Evolutionary conservation across 2,329 filamentous ascomycete species (phyloP).

Genomic region (Dothistroma pini): DNA sequence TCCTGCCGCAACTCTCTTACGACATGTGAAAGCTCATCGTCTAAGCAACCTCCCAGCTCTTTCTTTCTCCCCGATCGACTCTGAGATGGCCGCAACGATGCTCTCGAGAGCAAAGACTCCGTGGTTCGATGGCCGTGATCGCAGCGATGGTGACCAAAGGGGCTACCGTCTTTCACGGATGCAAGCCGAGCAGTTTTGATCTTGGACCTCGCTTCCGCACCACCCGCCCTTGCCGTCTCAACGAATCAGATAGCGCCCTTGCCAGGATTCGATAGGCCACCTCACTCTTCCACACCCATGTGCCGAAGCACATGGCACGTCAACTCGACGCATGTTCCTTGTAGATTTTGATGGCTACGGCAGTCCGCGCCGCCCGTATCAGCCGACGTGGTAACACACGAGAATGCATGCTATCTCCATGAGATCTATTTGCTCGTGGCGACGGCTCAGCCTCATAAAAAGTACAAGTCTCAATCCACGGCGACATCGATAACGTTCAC

Average conservation of each 20-base stretch:
- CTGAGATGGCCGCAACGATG: not conserved
- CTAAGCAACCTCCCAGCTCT: not conserved
- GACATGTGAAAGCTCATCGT: slow-evolving; percentile 8
- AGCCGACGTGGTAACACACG: not conserved
- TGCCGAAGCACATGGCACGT: not conserved
- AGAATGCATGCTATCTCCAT: not conserved
- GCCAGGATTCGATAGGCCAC: not conserved
- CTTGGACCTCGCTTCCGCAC: slow-evolving; percentile 11
- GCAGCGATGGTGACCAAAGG: not conserved
- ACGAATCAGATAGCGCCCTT: slow-evolving; percentile 9
- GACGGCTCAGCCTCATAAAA: not conserved
- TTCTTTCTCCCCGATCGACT: slow-evolving; percentile 1
- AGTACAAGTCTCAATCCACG: too few relatives aligned
- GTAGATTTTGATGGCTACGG: not conserved
- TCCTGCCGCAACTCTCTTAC: slow-evolving; percentile 3
- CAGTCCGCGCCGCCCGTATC: slow-evolving; percentile 6
- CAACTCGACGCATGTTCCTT: slow-evolving; percentile 2
- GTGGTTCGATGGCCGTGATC: not conserved
- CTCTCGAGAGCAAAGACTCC: not conserved
- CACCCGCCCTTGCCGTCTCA: slow-evolving; percentile 13
- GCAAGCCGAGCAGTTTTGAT: slow-evolving; percentile 12
- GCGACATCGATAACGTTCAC: too few relatives aligned
- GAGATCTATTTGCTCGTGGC: not conserved
- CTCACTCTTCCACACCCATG: not conserved
- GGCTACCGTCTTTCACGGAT: slow-evolving; percentile 7